A percentile compares a stretch with the other conserved stretches of the same genome.
These are phyloP conservation scores for Ophiostoma himal-ulmi DNA, from an alignment of 2,329 filamentous ascomycete species.

Conservation along the genomic window DNA sequence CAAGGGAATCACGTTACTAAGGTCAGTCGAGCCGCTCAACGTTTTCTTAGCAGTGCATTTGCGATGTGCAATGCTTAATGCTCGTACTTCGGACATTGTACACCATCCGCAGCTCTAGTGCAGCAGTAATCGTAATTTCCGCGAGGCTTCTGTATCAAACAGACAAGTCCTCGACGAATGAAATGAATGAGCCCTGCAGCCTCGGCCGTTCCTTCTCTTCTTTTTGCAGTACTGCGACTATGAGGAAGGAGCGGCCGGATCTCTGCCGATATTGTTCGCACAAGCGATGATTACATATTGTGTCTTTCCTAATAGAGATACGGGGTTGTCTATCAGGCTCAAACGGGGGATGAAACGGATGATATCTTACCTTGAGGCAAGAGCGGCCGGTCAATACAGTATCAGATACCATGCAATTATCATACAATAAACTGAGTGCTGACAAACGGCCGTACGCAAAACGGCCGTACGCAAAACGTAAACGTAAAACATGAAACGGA, in stretches of 20 bases:
- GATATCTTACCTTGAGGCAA: background rate
- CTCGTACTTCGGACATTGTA: background rate
- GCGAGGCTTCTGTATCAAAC: background rate
- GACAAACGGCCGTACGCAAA: background rate
- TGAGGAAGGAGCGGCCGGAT: background rate
- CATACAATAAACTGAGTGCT: background rate
- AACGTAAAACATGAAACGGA: background rate
- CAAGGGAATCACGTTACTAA: background rate
- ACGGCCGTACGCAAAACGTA: background rate
- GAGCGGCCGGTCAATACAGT: background rate
- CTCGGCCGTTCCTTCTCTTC: background rate
- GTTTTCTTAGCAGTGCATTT: background rate
- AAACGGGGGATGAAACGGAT: conserved; percentile 2
- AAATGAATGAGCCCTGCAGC: background rate
- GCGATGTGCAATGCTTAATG: background rate
- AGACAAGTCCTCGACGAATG: background rate
- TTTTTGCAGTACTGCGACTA: background rate
- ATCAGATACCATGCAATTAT: background rate
- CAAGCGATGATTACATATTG: conserved; percentile 3
- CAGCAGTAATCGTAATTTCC: background rate
- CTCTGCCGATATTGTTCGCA: background rate
- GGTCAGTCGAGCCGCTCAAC: background rate
- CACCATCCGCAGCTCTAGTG: background rate
- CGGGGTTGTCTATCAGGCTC: background rate
- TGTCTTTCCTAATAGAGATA: background rate